Percentiles rank a stretch among this genome's conserved stretches.
Conservation (phyloP, 306 rosid species). For the Gleditsia sinensis region DNA sequence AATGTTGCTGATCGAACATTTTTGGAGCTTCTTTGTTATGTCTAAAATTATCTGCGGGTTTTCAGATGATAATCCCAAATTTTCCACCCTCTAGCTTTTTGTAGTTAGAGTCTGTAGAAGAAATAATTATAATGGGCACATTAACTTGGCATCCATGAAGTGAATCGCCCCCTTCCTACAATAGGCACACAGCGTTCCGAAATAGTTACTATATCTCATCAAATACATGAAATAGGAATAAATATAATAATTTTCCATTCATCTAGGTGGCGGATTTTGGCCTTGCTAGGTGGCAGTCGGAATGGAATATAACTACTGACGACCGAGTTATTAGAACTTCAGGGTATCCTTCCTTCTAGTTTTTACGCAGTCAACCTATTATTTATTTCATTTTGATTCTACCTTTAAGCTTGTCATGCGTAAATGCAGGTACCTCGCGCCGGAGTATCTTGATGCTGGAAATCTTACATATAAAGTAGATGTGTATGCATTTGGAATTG, state of each 20-base stretch:
- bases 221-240: neutral
- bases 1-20: constrained; percentile 20
- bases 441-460: constrained; percentile 76
- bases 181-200: neutral
- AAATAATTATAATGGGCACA: neutral
- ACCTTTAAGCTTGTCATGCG: constrained; percentile 30
- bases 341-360: constrained; percentile 62
- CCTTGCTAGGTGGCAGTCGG: constrained; percentile 89
- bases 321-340: constrained; percentile 70
- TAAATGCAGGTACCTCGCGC: constrained; percentile 82
- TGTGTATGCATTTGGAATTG: constrained; percentile 88
- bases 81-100: neutral
- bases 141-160: neutral
- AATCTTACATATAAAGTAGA: constrained; percentile 80
- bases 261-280: constrained; percentile 90
- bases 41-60: neutral
- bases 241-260: constrained; percentile 23
- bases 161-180: too few species aligned
- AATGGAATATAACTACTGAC: constrained; percentile 65
- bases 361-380: neutral
- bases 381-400: constrained; percentile 18
- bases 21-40: neutral
- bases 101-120: neutral
- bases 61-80: neutral
- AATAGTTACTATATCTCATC: neutral